Percentiles rank a stretch among this genome's conserved stretches.
phyloP scores from a whole-genome alignment of 768 basidiomycete genomes.

The Phylloporus arenicola region DNA sequence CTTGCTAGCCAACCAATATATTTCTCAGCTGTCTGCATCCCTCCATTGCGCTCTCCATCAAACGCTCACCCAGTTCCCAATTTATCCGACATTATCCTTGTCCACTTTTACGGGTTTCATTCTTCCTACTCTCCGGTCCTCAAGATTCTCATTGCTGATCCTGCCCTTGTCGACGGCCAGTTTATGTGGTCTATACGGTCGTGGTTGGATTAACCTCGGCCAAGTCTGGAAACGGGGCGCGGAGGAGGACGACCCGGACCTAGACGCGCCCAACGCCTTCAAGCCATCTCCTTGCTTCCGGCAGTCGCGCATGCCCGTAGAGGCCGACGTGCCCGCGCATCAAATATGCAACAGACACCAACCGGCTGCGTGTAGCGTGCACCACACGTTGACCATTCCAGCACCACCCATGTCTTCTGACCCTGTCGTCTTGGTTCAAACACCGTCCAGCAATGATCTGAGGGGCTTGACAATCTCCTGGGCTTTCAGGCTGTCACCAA shows the following conservation, averaged over 20 bases:
- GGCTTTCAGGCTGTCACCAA: too few relatives aligned
- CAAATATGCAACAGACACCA: constrained; percentile 81
- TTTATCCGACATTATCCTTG: constrained; percentile 71
- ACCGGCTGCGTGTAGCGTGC: constrained; percentile 57
- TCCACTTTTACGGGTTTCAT: constrained; percentile 95
- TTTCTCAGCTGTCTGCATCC: constrained; percentile 61
- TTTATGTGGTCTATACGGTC: constrained; percentile 93
- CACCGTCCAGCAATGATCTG: too few relatives aligned
- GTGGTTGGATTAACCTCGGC: constrained; percentile 78
- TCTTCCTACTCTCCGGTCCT: constrained; percentile 80
- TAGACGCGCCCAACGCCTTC: constrained; percentile 27
- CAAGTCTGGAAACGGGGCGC: constrained; percentile 56
- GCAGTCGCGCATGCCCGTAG: constrained; percentile 67
- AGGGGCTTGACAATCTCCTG: too few relatives aligned
- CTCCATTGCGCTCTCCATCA: constrained; percentile 75
- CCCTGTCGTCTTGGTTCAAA: constrained; percentile 77
- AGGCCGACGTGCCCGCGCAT: constrained; percentile 76
- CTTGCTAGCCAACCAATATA: constrained; percentile 65
- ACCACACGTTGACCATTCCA: constrained; percentile 62
- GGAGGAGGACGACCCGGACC: constrained; percentile 20
- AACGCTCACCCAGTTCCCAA: constrained; percentile 53
- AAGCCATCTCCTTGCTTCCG: constrained; percentile 54
- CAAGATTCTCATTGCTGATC: constrained; percentile 76
- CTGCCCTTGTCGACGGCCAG: constrained; percentile 67
- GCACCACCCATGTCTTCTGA: constrained; percentile 47